Conservation (phyloP, 805 yeast genomes). For the Kuraishia molischiana region DNA sequence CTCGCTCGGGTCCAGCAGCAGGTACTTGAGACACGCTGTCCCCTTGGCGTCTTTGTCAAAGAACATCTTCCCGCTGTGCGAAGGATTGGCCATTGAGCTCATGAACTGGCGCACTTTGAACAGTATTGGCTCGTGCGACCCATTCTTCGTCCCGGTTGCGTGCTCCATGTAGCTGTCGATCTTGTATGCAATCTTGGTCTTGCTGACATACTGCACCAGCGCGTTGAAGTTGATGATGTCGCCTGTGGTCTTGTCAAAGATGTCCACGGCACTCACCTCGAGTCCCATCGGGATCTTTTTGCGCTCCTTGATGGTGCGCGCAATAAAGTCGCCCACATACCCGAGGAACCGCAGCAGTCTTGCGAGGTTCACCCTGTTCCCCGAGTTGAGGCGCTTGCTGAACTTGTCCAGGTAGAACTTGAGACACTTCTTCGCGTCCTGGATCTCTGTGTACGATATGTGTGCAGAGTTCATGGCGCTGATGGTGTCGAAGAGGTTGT, state of each 20-base stretch:
- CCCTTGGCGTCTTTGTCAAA: conserved; percentile 36
- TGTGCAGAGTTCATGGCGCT: conserved; percentile 57
- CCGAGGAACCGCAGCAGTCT: conserved; percentile 53
- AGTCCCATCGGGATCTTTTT: conserved; percentile 38
- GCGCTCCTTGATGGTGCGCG: conserved; percentile 9
- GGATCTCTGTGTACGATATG: conserved; percentile 40
- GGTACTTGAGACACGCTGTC: conserved; percentile 41
- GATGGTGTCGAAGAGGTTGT: conserved; percentile 73
- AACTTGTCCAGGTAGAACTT: conserved; percentile 50
- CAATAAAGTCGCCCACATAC: conserved; percentile 38
- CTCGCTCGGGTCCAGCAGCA: conserved; percentile 72
- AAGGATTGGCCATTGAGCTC: conserved; percentile 58
- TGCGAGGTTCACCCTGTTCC: conserved; percentile 59
- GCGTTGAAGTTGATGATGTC: conserved; percentile 66
- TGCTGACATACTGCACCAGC: conserved; percentile 50
- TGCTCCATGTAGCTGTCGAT: conserved; percentile 59
- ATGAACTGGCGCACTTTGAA: conserved; percentile 61
- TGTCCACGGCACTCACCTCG: conserved; percentile 37
- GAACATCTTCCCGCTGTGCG: conserved; percentile 67
- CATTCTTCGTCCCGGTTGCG: conserved; percentile 5
- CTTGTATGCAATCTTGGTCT: conserved; percentile 75
- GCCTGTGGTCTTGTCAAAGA: conserved; percentile 51
- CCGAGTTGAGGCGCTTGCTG: conserved; percentile 52
- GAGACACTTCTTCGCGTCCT: conserved; percentile 34
- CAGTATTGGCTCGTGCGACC: conserved; percentile 38